Evolutionary conservation across 2,329 filamentous ascomycete genomes (phyloP), one percentile per base, ranked within the genome.

Genomic region (Aspergillus clavatus): DNA sequence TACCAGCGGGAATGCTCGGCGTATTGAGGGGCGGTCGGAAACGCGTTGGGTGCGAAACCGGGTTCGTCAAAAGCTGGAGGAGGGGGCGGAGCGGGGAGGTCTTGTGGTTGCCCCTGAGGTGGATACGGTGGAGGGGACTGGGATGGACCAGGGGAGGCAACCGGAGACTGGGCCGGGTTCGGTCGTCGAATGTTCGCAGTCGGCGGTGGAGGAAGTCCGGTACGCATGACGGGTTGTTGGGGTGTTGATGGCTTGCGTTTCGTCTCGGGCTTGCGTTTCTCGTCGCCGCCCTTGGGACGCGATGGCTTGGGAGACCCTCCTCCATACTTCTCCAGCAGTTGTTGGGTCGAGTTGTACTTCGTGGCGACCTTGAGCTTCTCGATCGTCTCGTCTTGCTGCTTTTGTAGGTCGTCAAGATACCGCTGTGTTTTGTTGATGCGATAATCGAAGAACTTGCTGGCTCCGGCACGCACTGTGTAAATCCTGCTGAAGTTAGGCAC

Each of bases 331-430:
- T 97, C 88, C 8, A 98, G 79, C 48, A 98, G 71, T 63, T 96
- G 83, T 60, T 94, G 82, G 1, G 93, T 98, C 24, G 90, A 93
- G 68, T 97, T 88, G 72, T 96, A 98, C 67, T 87, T 95, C 26
- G 93, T 98, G 21, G 90, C 90, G 47, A 86, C 83, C 70, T 98
- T 98, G 52, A 98, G 81, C 69, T 90, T 90, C 65, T 95, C 86
- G 54, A 98, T 97, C 2, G 90, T 95, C 57, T 82, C 82, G 47
- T 87, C 82, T 43, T 91, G 83, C 67, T 96, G 87, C 43, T 82
- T 80, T 59, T 90, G 82, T 27, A 90, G 78, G 16, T 80, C 80
- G 57, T 91, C 85, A 23, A 97, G 76, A 31, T 84, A 79, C 29
- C 75, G 68, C 54, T 85, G 80, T 8, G 87, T 77, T 12, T 76